A percentile compares a stretch with the other conserved stretches of the same genome.
Conservation (phyloP, 129 eudicot genomes). For the Lactuca sativa region DNA sequence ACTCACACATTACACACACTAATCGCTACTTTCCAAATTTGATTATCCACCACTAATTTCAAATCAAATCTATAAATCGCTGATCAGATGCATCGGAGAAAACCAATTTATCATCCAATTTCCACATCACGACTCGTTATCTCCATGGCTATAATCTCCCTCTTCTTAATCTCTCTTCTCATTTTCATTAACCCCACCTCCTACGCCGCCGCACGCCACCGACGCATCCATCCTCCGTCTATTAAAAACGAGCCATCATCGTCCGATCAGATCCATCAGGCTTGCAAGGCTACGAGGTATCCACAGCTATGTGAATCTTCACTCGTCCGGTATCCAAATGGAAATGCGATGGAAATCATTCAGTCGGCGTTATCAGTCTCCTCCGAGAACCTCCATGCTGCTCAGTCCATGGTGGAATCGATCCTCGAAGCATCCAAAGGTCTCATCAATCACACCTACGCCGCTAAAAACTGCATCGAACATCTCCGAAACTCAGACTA, state of each 20-base stretch:
- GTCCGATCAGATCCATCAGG: conserved; percentile 37
- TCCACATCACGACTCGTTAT: conserved; percentile 20
- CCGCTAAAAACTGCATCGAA: conserved; percentile 59
- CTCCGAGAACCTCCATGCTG: conserved; percentile 32
- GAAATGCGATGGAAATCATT: conserved; percentile 36
- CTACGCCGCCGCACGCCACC: conserved; percentile 33
- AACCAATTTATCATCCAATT: conserved; percentile 31
- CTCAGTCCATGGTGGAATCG: conserved; percentile 40
- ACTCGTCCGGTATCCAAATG: conserved; percentile 25
- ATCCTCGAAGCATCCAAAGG: conserved; percentile 39
- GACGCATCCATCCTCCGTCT: conserved; percentile 22
- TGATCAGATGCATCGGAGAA: conserved; percentile 30
- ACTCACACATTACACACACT: conserved; percentile 7
- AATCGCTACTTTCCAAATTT: conserved; percentile 26
- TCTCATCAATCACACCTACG: conserved; percentile 38
- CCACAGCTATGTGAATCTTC: conserved; percentile 44
- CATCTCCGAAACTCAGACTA: conserved; percentile 33
- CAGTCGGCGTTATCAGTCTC: conserved; percentile 52
- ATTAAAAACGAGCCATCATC: conserved; percentile 4
- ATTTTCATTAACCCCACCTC: conserved; percentile 31
- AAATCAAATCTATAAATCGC: neutral
- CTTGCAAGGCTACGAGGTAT: conserved; percentile 65
- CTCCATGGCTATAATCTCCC: conserved; percentile 43
- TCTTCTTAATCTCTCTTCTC: conserved; percentile 51
- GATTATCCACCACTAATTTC: neutral